Conservation (phyloP, 495 filamentous ascomycete genomes). For the Annulohypoxylon nitens region DNA sequence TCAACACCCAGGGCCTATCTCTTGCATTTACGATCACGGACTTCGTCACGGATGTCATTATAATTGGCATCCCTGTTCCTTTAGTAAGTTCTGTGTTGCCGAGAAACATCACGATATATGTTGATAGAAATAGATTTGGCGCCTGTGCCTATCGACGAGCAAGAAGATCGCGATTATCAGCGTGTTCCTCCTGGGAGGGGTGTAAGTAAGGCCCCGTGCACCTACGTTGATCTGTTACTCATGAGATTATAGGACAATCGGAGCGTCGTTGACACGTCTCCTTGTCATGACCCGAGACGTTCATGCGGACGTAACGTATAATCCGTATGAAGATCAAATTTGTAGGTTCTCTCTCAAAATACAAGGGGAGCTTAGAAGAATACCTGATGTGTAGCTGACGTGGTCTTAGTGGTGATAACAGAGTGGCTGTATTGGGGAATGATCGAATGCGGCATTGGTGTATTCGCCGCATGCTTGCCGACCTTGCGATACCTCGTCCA, state of each 20-base stretch:
- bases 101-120: background rate
- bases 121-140: slow-evolving; percentile 45
- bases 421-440: slow-evolving; percentile 47
- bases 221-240: background rate
- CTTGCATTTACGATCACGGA: slow-evolving; percentile 41
- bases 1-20: slow-evolving; percentile 18
- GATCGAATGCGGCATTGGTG: slow-evolving; percentile 41
- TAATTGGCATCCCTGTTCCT: slow-evolving; percentile 45
- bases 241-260: slow-evolving; percentile 31
- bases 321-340: slow-evolving; percentile 40
- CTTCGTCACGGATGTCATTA: slow-evolving; percentile 44
- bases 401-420: slow-evolving; percentile 37
- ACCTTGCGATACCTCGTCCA: slow-evolving; percentile 36
- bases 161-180: slow-evolving; percentile 41
- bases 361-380: no score
- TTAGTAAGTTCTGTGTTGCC: slow-evolving; percentile 34
- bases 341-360: slow-evolving; percentile 26
- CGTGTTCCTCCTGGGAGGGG: slow-evolving; percentile 46
- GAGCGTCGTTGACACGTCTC: slow-evolving; percentile 41
- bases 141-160: slow-evolving; percentile 30
- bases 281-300: slow-evolving; percentile 24
- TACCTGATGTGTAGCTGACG: background rate
- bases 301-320: slow-evolving; percentile 20
- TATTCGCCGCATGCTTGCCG: slow-evolving; percentile 42
- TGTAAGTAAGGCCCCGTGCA: slow-evolving; percentile 26